These are phyloP conservation scores for Diutina scorzettiae DNA, from an alignment of 1,139 yeast genomes.

Conservation along the genomic window DNA sequence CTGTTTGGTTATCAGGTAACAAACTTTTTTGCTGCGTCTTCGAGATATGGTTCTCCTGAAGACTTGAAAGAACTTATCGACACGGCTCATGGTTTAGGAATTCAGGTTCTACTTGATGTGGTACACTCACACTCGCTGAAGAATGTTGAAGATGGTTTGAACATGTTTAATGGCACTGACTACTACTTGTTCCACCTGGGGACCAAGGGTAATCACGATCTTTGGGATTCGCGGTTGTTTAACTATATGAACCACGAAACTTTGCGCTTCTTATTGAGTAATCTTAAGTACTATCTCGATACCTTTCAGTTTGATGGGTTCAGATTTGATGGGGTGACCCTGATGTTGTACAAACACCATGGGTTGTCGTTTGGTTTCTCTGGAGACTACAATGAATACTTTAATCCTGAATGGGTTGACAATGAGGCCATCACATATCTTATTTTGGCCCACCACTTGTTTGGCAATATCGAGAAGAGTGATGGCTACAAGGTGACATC, in stretches of 20 bases:
- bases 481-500: constrained; percentile 45
- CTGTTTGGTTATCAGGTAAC: constrained; percentile 95
- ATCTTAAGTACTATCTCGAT: constrained; percentile 73
- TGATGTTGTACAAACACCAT: constrained; percentile 85
- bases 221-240: constrained; percentile 93
- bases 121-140: constrained; percentile 96
- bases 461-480: constrained; percentile 34
- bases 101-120: constrained; percentile 77
- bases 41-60: constrained; percentile 91
- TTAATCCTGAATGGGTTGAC: constrained; percentile 73
- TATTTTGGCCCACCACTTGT: constrained; percentile 76
- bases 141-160: constrained; percentile 87
- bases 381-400: constrained; percentile 88
- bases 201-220: constrained; percentile 70
- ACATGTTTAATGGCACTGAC: constrained; percentile 91
- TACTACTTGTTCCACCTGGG: constrained; percentile 91
- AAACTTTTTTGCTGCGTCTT: constrained; percentile 78
- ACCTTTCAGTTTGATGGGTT: constrained; percentile 88
- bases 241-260: constrained; percentile 89
- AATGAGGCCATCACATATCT: constrained; percentile 77
- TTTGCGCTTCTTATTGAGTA: constrained; percentile 74
- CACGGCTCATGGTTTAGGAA: constrained; percentile 82
- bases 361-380: constrained; percentile 85
- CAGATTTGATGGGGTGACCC: constrained; percentile 93
- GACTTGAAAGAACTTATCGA: constrained; percentile 85